These are phyloP conservation scores for Geotrichum europaeum DNA, from an alignment of 1,139 yeast species.

Conservation along the genomic window DNA sequence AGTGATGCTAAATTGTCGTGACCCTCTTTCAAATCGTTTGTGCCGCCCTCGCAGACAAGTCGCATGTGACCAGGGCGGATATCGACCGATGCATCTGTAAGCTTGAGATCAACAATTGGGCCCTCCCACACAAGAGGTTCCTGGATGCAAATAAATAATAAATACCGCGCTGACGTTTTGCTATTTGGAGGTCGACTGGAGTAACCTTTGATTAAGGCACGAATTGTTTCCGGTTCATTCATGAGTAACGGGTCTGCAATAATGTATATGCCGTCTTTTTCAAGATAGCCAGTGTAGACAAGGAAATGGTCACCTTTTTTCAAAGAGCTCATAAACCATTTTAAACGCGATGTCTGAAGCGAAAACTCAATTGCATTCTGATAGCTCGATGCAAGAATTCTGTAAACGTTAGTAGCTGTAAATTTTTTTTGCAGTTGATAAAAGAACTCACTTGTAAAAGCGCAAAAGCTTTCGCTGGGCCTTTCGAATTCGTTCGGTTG, in stretches of 20 bases:
- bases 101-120: slow-evolving; percentile 52
- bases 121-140: slow-evolving; percentile 94
- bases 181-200: slow-evolving; percentile 14
- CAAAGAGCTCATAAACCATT: slow-evolving; percentile 50
- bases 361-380: slow-evolving; percentile 71
- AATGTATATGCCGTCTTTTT: slow-evolving; percentile 24
- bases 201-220: slow-evolving; percentile 34
- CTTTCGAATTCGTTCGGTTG: slow-evolving; percentile 80
- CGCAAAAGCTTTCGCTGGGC: slow-evolving; percentile 78
- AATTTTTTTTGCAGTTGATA: not conserved
- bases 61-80: slow-evolving; percentile 65
- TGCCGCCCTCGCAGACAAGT: slow-evolving; percentile 61
- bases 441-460: slow-evolving; percentile 43
- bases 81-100: slow-evolving; percentile 33
- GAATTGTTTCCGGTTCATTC: slow-evolving; percentile 38
- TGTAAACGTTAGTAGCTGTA: not conserved
- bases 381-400: slow-evolving; percentile 61
- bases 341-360: slow-evolving; percentile 45
- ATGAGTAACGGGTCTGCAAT: slow-evolving; percentile 59
- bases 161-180: slow-evolving; percentile 41
- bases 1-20: slow-evolving; percentile 36
- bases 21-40: slow-evolving; percentile 42
- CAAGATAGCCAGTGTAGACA: slow-evolving; percentile 32
- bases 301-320: slow-evolving; percentile 70
- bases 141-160: slow-evolving; percentile 69